Conservation (phyloP, 2,329 filamentous ascomycete species). For the Pyrenophora tritici-repentis region DNA sequence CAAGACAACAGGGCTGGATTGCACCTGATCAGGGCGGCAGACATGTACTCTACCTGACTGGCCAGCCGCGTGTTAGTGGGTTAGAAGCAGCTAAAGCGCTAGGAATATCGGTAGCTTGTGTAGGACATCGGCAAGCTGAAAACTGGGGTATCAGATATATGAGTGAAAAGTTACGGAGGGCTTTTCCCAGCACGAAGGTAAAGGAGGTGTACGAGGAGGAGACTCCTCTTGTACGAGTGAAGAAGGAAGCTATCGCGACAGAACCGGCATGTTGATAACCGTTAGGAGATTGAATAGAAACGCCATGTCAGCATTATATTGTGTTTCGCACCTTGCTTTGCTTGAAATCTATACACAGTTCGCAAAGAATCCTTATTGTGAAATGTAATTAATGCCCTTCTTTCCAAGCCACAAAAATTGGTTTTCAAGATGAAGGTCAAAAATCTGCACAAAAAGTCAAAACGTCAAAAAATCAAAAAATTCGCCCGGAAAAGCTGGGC, state of each 20-base stretch:
- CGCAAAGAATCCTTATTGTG: too few relatives aligned
- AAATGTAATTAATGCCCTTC: too few relatives aligned
- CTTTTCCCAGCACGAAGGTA: conserved; percentile 40
- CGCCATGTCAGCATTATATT: too few relatives aligned
- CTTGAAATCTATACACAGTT: too few relatives aligned
- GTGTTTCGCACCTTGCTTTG: too few relatives aligned
- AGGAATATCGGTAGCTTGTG: conserved; percentile 45
- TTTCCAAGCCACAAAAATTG: too few relatives aligned
- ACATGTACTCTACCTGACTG: conserved; percentile 47
- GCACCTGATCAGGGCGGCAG: conserved; percentile 24
- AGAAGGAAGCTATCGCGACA: not conserved
- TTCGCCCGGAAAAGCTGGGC: too few relatives aligned
- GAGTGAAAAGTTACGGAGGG: conserved; percentile 29
- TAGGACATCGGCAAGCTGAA: conserved; percentile 47
- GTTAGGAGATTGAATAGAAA: not conserved
- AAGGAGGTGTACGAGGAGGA: conserved; percentile 47
- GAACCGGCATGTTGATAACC: not conserved
- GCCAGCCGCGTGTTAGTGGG: conserved; percentile 42
- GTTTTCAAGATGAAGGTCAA: too few relatives aligned
- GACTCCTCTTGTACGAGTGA: conserved; percentile 9
- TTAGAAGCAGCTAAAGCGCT: conserved; percentile 38
- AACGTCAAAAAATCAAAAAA: too few relatives aligned
- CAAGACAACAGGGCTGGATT: conserved; percentile 32
- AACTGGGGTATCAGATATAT: conserved; percentile 49
- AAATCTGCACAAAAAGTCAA: too few relatives aligned